phyloP scores from a whole-genome alignment of 1,139 yeast genomes.

The Diutina pseudorugosa region DNA sequence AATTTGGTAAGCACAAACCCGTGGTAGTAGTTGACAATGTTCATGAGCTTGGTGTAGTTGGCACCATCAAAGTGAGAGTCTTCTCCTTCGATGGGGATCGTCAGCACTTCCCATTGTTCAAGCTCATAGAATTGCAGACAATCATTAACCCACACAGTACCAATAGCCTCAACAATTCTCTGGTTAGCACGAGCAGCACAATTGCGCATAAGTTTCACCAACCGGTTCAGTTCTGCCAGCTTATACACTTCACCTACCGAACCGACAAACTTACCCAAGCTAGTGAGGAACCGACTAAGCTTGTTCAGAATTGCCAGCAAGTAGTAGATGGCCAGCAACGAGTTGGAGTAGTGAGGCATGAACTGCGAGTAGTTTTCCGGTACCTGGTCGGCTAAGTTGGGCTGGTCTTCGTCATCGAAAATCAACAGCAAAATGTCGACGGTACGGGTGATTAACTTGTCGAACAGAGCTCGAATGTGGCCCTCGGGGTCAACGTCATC shows the following conservation, averaged over 20 bases:
- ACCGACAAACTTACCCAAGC: conserved; percentile 22
- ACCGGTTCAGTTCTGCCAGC: conserved; percentile 25
- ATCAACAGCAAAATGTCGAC: conserved; percentile 17
- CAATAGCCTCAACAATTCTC: conserved; percentile 29
- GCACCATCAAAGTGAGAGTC: conserved; percentile 8
- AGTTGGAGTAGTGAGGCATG: conserved; percentile 30
- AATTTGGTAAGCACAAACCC: conserved; percentile 20
- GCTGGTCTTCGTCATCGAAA: conserved; percentile 17
- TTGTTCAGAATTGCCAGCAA: conserved; percentile 20
- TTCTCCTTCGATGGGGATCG: conserved; percentile 7
- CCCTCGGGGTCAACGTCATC: conserved; percentile 21
- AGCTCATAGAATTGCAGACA: conserved; percentile 34
- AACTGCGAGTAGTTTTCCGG: conserved; percentile 27
- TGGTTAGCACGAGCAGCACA: conserved; percentile 25
- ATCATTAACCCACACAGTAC: conserved; percentile 38
- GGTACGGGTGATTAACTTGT: conserved; percentile 17
- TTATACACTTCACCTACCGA: conserved; percentile 23
- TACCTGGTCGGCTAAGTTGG: conserved; percentile 19
- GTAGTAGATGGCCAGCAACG: conserved; percentile 28
- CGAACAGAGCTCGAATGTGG: conserved; percentile 17
- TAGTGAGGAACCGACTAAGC: conserved; percentile 20
- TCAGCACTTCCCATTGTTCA: conserved; percentile 26
- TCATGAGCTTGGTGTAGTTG: conserved; percentile 25
- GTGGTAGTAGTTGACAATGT: conserved; percentile 31
- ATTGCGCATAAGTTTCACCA: conserved; percentile 22